Evolutionary conservation across 1,284 basidiomycete genomes (phyloP).

Genomic region (Phellinidium pouzarii): DNA sequence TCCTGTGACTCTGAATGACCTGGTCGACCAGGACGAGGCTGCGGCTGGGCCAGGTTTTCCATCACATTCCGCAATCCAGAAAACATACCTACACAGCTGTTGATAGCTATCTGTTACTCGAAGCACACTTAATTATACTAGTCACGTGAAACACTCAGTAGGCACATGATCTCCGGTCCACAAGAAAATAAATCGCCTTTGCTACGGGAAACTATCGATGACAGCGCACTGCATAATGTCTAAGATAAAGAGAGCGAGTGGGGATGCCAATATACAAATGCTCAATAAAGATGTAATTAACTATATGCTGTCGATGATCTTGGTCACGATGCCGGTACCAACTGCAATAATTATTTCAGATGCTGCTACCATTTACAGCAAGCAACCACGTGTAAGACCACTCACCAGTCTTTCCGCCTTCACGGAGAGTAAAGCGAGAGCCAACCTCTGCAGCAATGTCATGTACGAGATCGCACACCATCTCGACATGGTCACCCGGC

Average conservation of each 20-base stretch:
- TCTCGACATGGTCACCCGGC: constrained; percentile 98
- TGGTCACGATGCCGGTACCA: constrained; percentile 87
- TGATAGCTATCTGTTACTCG: no score
- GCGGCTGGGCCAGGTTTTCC: constrained; percentile 45
- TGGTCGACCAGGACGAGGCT: constrained; percentile 29
- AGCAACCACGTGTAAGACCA: constrained; percentile 19
- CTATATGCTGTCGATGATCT: constrained; percentile 50
- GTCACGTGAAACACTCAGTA: no score
- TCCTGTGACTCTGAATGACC: constrained; percentile 27
- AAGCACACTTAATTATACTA: no score
- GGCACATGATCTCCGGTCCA: neutral
- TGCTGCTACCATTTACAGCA: constrained; percentile 2
- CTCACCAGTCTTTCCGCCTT: constrained; percentile 90
- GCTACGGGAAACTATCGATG: constrained; percentile 4
- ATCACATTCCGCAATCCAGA: constrained; percentile 58
- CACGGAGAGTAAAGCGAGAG: constrained; percentile 92
- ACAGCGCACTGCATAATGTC: constrained; percentile 16
- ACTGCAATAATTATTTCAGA: constrained; percentile 38
- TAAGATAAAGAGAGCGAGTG: constrained; percentile 16
- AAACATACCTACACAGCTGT: no score
- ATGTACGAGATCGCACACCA: constrained; percentile 80
- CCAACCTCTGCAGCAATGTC: constrained; percentile 92
- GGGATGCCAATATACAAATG: constrained; percentile 20
- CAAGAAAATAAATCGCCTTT: neutral
- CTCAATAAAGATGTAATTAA: constrained; percentile 3